A percentile compares a stretch with the other conserved stretches of the same genome.
phyloP scores from a whole-genome alignment of 176 grass and related monocot species.

The Phragmites australis region DNA sequence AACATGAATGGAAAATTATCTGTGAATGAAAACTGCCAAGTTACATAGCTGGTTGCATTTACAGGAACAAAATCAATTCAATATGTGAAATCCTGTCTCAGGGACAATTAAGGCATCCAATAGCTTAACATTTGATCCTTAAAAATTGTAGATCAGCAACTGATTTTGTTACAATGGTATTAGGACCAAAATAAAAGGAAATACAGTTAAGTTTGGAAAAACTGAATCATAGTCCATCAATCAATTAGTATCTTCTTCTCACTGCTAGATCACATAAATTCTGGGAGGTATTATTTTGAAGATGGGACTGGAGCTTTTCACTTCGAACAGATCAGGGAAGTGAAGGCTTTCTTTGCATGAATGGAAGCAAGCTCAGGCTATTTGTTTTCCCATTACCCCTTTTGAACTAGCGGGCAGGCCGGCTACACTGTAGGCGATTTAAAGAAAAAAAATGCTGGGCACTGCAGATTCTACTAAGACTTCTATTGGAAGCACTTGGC shows the following conservation, averaged over 20 bases:
- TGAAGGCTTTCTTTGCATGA: not conserved
- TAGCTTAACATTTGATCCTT: not conserved
- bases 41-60: not conserved
- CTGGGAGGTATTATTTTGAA: not conserved
- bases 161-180: not conserved
- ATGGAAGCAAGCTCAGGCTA: not conserved
- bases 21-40: not conserved
- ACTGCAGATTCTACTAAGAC: too few species aligned
- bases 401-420: too few species aligned
- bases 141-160: not conserved
- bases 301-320: not conserved
- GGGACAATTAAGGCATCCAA: not conserved
- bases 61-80: not conserved
- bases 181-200: not conserved
- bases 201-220: not conserved
- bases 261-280: not conserved
- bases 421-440: too few species aligned
- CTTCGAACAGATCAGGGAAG: not conserved
- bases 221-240: not conserved
- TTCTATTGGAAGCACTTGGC: too few species aligned
- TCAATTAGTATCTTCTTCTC: not conserved
- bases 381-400: too few species aligned
- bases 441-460: too few species aligned
- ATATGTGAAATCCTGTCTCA: not conserved
- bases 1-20: too few species aligned